Base-by-base conservation (phyloP, 2,329 filamentous ascomycete genomes). In the Plectosphaerella plurivora region DNA sequence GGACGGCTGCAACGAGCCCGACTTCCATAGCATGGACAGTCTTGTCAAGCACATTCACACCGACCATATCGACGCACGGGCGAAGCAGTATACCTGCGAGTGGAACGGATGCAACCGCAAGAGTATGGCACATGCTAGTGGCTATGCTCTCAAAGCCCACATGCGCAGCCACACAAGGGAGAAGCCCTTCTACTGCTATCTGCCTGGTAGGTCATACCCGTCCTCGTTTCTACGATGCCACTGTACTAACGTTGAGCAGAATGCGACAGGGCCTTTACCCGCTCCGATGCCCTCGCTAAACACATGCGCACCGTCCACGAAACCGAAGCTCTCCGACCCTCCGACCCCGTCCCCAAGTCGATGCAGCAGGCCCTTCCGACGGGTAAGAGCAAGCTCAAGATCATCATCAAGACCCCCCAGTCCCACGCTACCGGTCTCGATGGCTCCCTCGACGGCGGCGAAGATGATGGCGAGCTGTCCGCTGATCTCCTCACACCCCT, bases 231-330 rank as follows among this genome's bases (percentile, higher is more conserved):
- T 39, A 12, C 10, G 2, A 41, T 8, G 7, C 37, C 37, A 15
- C 15, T 14, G 14, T 44, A 9, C 41, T 44, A n/a, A 44, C 16
- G 62, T 8, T 22, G 14, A 6, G 41, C 62, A 96, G 94, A 99
- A 81, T 99, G 94, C 73, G 94, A 99, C 68, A 88, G 93, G 55
- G 92, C 92, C 33, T 99, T 99, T 63, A 99, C 94, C 3, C 82
- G 94, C 59, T 97, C 93, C 22, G 94, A 99, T 64, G 94, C 94
- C 12, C 79, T 99, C 0, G 91, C 93, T 2, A 99, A 99, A 70
- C 94, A 99, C 68, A 97, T 97, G 91, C 88, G 94, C 61, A 97
- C 94, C 15, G 92, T 99, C 37, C 94, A 99, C 74, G 94, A 99
- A 68, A 97, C 93, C 4, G 94, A 99, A 72, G 89, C 91, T 15